Base-by-base conservation (phyloP, 352 stramenopile genomes). In the Globisporangium apiculatum region DNA sequence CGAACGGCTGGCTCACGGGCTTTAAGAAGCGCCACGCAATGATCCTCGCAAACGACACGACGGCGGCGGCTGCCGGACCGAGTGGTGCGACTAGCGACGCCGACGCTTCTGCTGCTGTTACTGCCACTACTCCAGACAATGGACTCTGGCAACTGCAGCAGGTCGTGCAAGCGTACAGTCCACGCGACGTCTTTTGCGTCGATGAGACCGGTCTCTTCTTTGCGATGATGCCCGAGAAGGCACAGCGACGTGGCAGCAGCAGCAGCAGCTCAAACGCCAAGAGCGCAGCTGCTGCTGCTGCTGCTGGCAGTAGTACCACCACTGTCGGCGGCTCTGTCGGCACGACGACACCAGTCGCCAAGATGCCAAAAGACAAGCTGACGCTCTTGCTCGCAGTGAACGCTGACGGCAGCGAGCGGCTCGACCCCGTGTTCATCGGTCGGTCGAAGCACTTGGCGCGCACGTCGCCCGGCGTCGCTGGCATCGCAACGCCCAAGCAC, bases 1-100 rank as follows among this genome's bases (percentile, higher is more conserved):
- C 64, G 41, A 71, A 71, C 53, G 64, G 64, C 7, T 71, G 64
- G 64, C 53, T 71, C 46, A 68, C 56, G 31, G 62, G 60, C 31
- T 71, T 71, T 42, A 71, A 71, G 56, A 66, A 68, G 46, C 64
- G 64, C 48, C 64, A 71, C 47, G 52, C 58, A 14, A 49, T 54
- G 24, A 48, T 64, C 24, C 31, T 64, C 18, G 47, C 42, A 6
- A 11, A 8, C 8, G 14, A 12, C 9, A 4, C 45, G 45, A 4
- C 12, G 35, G 11, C 35, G 14, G 51, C 24, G 5, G 38, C 9
- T 5, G 35, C 7, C 3, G 35, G 17, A 1, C 45, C 4, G 12
- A 38, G 2, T 3, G 24, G 24, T 31, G 24, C 24, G 24, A 31
- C 24, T 31, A 3, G 7, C 7, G 4, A 43, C 40, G 40, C 40